Conservation (phyloP, 441 rosid species). For the Adansonia madagascariensis region DNA sequence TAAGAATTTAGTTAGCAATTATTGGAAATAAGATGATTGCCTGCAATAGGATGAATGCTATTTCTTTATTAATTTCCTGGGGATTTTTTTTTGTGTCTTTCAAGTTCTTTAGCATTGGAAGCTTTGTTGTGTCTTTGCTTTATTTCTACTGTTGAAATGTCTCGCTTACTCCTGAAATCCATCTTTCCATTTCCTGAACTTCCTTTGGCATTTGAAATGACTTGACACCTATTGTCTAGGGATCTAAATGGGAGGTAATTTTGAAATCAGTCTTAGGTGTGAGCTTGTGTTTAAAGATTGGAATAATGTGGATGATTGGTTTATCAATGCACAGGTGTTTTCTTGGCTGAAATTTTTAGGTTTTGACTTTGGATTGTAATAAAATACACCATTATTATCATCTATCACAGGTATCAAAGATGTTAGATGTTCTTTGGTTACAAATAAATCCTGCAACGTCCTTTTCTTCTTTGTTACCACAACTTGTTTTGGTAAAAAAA, state of each 20-base stretch:
- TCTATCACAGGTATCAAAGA: background rate
- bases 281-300: constrained; percentile 4
- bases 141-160: background rate
- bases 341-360: background rate
- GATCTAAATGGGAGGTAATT: constrained; percentile 10
- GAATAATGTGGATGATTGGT: background rate
- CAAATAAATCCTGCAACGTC: background rate
- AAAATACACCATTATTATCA: background rate
- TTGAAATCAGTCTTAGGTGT: background rate
- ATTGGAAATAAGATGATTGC: background rate
- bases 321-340: background rate
- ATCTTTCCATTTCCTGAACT: background rate
- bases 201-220: constrained; percentile 15
- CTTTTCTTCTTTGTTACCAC: background rate
- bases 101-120: background rate
- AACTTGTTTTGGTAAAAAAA: background rate
- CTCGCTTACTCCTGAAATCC: background rate
- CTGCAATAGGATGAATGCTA: constrained; percentile 6
- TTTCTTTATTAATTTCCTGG: background rate
- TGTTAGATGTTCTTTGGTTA: constrained; percentile 12
- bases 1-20: constrained; percentile 7
- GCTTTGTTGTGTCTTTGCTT: constrained; percentile 11
- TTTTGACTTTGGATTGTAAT: background rate
- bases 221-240: background rate
- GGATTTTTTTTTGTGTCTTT: background rate